Base-by-base conservation (phyloP, 2,329 filamentous ascomycete species). In the Fusarium nanum region DNA sequence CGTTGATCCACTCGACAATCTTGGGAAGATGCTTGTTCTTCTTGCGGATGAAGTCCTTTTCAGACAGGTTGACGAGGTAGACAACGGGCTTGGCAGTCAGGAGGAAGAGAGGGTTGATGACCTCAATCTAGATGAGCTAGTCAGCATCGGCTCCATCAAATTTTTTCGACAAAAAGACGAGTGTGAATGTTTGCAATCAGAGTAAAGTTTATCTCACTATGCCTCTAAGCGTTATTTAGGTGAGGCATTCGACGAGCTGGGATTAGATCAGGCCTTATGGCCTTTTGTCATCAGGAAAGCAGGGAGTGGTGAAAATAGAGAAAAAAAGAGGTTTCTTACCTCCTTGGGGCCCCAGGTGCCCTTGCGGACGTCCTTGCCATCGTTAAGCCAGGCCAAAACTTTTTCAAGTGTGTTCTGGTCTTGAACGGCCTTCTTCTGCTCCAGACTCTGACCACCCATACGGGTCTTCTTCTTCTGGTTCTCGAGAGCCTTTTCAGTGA, bases 201-300 rank as follows among this genome's bases (percentile, higher is more conserved):
- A 89, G 81, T 84, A 83, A 86, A 88, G 84, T 86, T 92, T 87
- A 91, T 98, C 94, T 97, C 95, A 98, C 83, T 80, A 89, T 88
- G 87, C 86, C 74, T 87, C 92, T 93, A 92, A 78, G 87, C 88
- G 89, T 93, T 89, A 83, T 84, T 84, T 82, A 84, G 81, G 83
- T 87, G 90, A 92, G 92, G 89, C 88, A 89, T 91, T 98, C 95
- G 91, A 97, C 92, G 96, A 99, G 96, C 96, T 99, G 96, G 96
- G 96, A 93, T 97, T 94, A 92, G 86, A 87, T 94, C 92, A 92
- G 94, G 93, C 93, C 88, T 23, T 83, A 85, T 86, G 88, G 93
- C 94, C 96, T 92, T 97, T 97, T 92, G 91, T 98, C 96, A 98
- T 98, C 96, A 97, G 91, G 76, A 84, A 89, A 76, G 74, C 70